phyloP scores from a whole-genome alignment of 2,329 filamentous ascomycete species.

The Talaromyces sp. region DNA sequence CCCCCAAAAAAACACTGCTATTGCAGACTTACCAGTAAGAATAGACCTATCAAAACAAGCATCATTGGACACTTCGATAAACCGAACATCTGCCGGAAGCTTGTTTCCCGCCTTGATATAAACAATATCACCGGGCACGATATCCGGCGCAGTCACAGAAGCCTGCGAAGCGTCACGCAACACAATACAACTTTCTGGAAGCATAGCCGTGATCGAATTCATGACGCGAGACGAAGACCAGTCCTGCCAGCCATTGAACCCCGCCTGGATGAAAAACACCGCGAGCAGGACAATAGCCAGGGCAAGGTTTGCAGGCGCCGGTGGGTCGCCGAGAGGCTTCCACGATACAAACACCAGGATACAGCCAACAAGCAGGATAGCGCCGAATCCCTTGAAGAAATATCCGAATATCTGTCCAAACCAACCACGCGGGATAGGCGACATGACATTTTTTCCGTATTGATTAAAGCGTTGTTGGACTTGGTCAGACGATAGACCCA shows the following conservation, averaged over 20 bases:
- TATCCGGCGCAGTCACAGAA: constrained; percentile 51
- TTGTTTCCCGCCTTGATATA: constrained; percentile 68
- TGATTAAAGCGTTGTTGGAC: constrained; percentile 52
- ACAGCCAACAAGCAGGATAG: constrained; percentile 62
- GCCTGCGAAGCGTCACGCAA: constrained; percentile 55
- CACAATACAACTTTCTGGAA: constrained; percentile 67
- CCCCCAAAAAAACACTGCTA: background rate
- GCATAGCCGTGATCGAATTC: constrained; percentile 74
- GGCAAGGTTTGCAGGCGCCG: constrained; percentile 64
- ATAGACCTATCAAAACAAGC: constrained; percentile 70
- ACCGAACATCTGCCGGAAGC: constrained; percentile 67
- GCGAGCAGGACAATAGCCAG: constrained; percentile 68
- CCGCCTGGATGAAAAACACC: constrained; percentile 66
- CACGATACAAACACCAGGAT: constrained; percentile 73
- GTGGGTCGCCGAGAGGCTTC: constrained; percentile 69
- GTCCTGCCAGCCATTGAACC: constrained; percentile 67
- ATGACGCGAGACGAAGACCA: constrained; percentile 74
- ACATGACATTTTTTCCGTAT: constrained; percentile 64
- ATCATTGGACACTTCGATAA: constrained; percentile 64
- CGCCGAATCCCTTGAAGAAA: constrained; percentile 73
- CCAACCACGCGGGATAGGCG: constrained; percentile 59
- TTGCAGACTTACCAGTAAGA: constrained; percentile 44
- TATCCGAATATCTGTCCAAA: constrained; percentile 60
- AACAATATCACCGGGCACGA: constrained; percentile 70
- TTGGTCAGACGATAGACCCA: constrained; percentile 59